Percentiles rank a stretch among this genome's conserved stretches.
phyloP scores from a whole-genome alignment of 2,329 filamentous ascomycete genomes.

The Tolypocladium ovalisporum region DNA sequence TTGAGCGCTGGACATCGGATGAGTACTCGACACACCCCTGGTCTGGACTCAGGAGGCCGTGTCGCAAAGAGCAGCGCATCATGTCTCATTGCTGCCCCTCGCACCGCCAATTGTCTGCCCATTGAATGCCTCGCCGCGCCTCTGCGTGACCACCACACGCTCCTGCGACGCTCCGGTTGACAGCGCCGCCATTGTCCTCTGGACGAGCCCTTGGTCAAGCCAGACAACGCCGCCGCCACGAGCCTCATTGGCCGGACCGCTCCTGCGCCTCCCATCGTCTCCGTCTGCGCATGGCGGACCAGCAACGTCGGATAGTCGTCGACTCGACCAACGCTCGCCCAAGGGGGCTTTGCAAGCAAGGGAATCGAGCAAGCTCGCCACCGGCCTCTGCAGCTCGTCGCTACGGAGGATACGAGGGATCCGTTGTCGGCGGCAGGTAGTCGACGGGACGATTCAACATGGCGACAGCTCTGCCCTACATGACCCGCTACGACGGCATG shows the following conservation, averaged over 20 bases:
- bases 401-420: background rate
- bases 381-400: background rate
- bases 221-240: background rate
- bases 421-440: background rate
- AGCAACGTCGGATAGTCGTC: slow-evolving; percentile 1
- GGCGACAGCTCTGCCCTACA: slow-evolving; percentile 31
- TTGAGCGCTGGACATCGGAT: background rate
- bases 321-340: background rate
- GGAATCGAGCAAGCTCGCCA: background rate
- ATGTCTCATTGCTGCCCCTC: slow-evolving; percentile 24
- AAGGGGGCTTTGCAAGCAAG: background rate
- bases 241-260: background rate
- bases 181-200: background rate
- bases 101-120: background rate
- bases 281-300: background rate
- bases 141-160: background rate
- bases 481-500: slow-evolving; percentile 27
- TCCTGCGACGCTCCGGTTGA: background rate
- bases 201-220: background rate
- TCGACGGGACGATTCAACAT: slow-evolving; percentile 12
- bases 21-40: background rate
- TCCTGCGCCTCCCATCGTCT: background rate
- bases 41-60: background rate
- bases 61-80: slow-evolving; percentile 16
- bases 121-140: slow-evolving; percentile 2